phyloP scores from a whole-genome alignment of 108 stramenopile species.

The Ochromonas danica region DNA sequence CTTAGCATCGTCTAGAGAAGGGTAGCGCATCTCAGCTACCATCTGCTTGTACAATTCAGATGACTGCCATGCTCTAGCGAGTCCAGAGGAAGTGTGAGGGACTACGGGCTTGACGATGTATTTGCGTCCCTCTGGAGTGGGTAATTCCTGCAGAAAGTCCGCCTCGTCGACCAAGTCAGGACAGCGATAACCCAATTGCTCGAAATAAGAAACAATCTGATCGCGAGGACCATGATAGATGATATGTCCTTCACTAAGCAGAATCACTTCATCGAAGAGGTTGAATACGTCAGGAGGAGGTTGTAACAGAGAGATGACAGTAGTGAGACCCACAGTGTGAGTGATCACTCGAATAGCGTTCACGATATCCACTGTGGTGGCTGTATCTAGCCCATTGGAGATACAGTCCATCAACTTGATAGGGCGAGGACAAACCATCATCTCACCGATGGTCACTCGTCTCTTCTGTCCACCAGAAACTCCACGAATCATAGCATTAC shows the following conservation, averaged over 20 bases:
- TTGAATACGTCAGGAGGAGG: slow-evolving; percentile 82
- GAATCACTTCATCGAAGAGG: slow-evolving; percentile 78
- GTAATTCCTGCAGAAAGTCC: neutral
- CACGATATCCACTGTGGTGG: slow-evolving; percentile 78
- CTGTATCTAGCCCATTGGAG: too few species aligned
- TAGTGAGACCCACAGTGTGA: slow-evolving; percentile 43
- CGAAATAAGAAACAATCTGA: slow-evolving; percentile 60
- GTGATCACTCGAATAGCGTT: neutral
- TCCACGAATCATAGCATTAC: slow-evolving; percentile 67
- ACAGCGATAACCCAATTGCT: slow-evolving; percentile 61
- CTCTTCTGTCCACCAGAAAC: slow-evolving; percentile 79
- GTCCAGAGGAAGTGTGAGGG: too few species aligned
- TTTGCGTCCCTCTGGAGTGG: neutral
- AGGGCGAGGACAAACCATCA: too few species aligned
- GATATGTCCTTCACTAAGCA: slow-evolving; percentile 71
- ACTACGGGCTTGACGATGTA: neutral
- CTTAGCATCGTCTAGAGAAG: neutral
- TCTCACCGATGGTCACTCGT: slow-evolving; percentile 82
- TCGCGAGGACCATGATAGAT: slow-evolving; percentile 74
- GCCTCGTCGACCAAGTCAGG: slow-evolving; percentile 50
- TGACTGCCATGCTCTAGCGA: neutral
- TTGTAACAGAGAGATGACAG: slow-evolving; percentile 72
- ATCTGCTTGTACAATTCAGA: neutral
- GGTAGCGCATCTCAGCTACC: neutral
- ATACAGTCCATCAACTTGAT: too few species aligned